Percentiles rank a stretch among this genome's conserved stretches.
phyloP scores from a whole-genome alignment of 495 filamentous ascomycete genomes.

The Aspergillus saccharolyticus region DNA sequence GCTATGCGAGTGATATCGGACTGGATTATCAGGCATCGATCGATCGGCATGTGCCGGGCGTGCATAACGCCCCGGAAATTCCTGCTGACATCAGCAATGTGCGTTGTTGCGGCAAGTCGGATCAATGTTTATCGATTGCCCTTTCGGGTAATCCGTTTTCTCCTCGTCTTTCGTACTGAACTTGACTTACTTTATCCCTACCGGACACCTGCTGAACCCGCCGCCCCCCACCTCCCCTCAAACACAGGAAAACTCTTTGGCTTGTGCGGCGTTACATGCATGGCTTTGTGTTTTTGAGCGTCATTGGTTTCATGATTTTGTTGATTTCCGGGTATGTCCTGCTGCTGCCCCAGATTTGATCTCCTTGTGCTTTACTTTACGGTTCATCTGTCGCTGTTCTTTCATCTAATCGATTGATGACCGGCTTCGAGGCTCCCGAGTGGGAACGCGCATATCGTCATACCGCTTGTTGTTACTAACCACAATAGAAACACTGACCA shows the following conservation, averaged over 20 bases:
- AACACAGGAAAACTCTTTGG: constrained; percentile 13
- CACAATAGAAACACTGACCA: neutral
- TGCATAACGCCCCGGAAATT: constrained; percentile 7
- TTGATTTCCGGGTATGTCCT: constrained; percentile 19
- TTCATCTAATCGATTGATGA: neutral
- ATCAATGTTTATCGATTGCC: constrained; percentile 44
- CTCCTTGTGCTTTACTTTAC: neutral
- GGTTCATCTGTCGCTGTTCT: neutral
- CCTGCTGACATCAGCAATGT: constrained; percentile 28
- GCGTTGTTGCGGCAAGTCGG: constrained; percentile 23
- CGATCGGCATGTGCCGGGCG: neutral
- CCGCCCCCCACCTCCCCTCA: constrained; percentile 17
- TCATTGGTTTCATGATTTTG: constrained; percentile 21
- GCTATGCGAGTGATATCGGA: neutral
- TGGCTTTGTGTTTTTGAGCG: constrained; percentile 26
- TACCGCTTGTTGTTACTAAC: neutral
- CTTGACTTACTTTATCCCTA: constrained; percentile 10
- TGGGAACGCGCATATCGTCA: neutral
- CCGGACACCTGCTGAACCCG: neutral
- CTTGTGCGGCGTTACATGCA: constrained; percentile 31
- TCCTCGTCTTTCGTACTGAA: constrained; percentile 1
- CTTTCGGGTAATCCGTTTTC: constrained; percentile 35
- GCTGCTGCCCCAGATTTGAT: neutral
- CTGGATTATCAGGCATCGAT: constrained; percentile 14
- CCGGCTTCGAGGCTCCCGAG: neutral